Conservation (phyloP, 768 basidiomycete genomes). For the Termitomyces sp. region DNA sequence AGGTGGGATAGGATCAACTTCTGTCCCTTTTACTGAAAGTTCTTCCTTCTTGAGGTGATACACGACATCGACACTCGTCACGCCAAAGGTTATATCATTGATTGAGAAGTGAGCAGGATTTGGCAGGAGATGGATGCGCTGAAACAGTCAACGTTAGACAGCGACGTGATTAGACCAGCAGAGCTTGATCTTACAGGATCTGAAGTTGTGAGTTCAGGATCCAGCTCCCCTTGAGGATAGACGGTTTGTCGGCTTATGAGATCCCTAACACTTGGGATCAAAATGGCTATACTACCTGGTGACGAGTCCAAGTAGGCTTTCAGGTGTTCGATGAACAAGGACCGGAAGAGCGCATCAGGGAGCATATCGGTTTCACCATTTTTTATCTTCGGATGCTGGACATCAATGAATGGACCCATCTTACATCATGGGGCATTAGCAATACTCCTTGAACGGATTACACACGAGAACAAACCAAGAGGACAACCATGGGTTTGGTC, state of each 20-base stretch:
- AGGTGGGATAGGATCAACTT: constrained; percentile 43
- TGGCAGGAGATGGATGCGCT: constrained; percentile 79
- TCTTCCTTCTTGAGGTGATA: constrained; percentile 90
- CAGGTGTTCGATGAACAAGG: constrained; percentile 56
- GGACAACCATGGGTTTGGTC: constrained; percentile 67
- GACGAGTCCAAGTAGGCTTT: constrained; percentile 50
- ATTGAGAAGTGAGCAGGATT: constrained; percentile 87
- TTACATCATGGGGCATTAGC: constrained; percentile 23
- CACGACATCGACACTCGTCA: constrained; percentile 80
- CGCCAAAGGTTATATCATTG: constrained; percentile 76
- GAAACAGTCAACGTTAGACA: background rate
- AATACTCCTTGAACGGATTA: background rate
- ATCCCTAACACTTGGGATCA: constrained; percentile 84
- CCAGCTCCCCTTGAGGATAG: constrained; percentile 76
- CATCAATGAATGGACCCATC: constrained; percentile 92
- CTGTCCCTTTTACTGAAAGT: constrained; percentile 61
- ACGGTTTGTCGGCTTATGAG: constrained; percentile 73
- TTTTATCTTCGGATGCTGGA: constrained; percentile 67
- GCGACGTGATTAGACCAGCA: background rate
- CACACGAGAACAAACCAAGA: constrained; percentile 50
- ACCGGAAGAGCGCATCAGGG: constrained; percentile 64
- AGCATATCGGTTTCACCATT: constrained; percentile 66
- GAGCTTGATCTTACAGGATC: constrained; percentile 44
- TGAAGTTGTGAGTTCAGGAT: constrained; percentile 30
- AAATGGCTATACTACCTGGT: constrained; percentile 65